These are phyloP conservation scores for Penicillium sp. DNA, from an alignment of 2,329 filamentous ascomycete genomes.

Conservation along the genomic window DNA sequence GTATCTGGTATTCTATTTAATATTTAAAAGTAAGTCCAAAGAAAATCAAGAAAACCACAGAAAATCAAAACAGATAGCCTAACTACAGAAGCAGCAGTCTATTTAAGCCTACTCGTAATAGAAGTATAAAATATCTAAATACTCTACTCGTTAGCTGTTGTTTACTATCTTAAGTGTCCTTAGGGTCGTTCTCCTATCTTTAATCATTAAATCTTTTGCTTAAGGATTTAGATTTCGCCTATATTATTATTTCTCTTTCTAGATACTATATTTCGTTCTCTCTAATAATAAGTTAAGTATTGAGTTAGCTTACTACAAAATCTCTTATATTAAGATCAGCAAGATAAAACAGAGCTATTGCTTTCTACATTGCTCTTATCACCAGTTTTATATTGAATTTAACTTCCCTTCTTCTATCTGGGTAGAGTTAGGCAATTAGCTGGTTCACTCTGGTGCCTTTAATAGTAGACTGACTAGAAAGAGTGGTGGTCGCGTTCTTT, in stretches of 20 bases:
- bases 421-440: background rate
- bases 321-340: slow-evolving; percentile 1
- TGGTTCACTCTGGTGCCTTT: background rate
- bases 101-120: background rate
- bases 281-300: slow-evolving; percentile 30
- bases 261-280: background rate
- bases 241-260: background rate
- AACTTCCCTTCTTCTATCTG: background rate
- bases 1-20: background rate
- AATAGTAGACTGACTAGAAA: background rate
- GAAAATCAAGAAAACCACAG: background rate
- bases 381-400: background rate
- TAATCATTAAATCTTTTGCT: background rate
- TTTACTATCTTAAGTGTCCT: background rate
- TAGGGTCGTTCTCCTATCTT: background rate
- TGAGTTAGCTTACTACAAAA: slow-evolving; percentile 1
- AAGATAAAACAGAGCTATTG: background rate
- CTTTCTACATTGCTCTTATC: slow-evolving; percentile 1
- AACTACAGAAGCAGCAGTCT: background rate
- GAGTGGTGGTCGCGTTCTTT: background rate
- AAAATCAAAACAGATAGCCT: background rate
- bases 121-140: background rate
- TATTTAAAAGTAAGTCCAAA: background rate
- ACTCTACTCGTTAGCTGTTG: background rate
- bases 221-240: background rate